Conservation (phyloP, 371 early-diverging fungal species). For the Apophysomyces trapeziformis region DNA sequence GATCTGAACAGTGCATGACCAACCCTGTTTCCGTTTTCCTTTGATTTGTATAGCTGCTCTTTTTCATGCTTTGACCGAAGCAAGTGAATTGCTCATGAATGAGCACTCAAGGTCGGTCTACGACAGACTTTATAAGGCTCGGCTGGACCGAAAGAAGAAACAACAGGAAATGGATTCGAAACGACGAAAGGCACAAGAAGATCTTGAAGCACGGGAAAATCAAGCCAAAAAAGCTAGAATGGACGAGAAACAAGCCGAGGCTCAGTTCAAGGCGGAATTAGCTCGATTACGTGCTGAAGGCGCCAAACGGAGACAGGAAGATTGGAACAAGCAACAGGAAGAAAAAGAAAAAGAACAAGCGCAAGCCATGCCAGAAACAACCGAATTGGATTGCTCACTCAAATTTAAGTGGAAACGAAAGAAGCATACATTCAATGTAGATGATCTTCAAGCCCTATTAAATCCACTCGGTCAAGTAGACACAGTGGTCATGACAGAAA, state of each 20-base stretch:
- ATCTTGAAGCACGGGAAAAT: conserved; percentile 48
- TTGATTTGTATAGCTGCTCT: conserved; percentile 33
- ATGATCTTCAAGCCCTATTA: conserved; percentile 30
- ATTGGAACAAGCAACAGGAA: conserved; percentile 29
- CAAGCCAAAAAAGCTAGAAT: conserved; percentile 41
- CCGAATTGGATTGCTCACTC: conserved; percentile 47
- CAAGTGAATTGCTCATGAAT: conserved; percentile 43
- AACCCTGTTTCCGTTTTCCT: conserved; percentile 8
- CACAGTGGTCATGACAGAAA: conserved; percentile 37
- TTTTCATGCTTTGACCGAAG: conserved; percentile 44
- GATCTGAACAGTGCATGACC: neutral
- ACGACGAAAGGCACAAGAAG: conserved; percentile 44
- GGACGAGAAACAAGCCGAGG: conserved; percentile 46
- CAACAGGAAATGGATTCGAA: conserved; percentile 53
- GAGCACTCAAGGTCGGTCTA: conserved; percentile 39
- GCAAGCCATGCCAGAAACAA: conserved; percentile 30
- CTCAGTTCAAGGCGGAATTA: conserved; percentile 45
- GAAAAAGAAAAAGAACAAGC: neutral
- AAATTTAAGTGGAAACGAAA: conserved; percentile 55
- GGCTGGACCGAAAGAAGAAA: conserved; percentile 47
- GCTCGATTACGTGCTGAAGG: conserved; percentile 49
- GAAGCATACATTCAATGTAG: conserved; percentile 37
- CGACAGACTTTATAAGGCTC: conserved; percentile 44
- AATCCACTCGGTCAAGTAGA: conserved; percentile 38
- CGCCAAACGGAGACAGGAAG: conserved; percentile 44